A percentile compares a stretch with the other conserved stretches of the same genome.
Evolutionary conservation across 2,329 filamentous ascomycete species (phyloP).

Genomic region (Ustilaginoidea virens): DNA sequence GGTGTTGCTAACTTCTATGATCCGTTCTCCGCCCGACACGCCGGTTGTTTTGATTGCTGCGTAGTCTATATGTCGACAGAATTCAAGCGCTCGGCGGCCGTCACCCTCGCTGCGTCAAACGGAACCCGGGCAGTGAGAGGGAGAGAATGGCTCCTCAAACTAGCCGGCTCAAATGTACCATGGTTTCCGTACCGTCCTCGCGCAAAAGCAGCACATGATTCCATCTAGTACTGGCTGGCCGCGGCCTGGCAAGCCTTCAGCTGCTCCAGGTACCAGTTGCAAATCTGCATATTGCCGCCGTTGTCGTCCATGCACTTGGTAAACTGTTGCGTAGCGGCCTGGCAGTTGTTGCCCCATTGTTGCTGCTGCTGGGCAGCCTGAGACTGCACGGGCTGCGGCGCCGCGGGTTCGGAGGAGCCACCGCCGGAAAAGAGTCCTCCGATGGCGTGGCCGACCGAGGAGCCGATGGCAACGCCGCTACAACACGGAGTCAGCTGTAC

Average conservation of each 20-base stretch:
- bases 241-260: constrained; percentile 78
- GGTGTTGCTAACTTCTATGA: no score
- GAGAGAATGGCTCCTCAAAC: no score
- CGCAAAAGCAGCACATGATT: neutral
- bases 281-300: constrained; percentile 85
- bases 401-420: constrained; percentile 43
- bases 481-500: constrained; percentile 1
- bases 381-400: constrained; percentile 31
- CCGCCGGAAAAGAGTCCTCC: constrained; percentile 71
- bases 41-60: no score
- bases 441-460: constrained; percentile 87
- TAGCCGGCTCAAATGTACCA: no score
- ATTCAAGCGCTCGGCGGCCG: neutral
- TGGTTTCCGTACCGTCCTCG: no score
- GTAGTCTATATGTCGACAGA: no score
- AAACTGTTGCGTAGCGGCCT: constrained; percentile 68
- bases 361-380: constrained; percentile 35
- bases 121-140: no score
- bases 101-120: no score
- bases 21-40: no score
- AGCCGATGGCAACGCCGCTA: constrained; percentile 93
- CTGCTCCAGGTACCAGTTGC: constrained; percentile 97
- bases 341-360: constrained; percentile 51
- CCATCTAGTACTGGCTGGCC: constrained; percentile 50
- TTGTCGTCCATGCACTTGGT: constrained; percentile 95